phyloP scores from a whole-genome alignment of 2,329 filamentous ascomycete species.

The Pestalotiopsis sp. region DNA sequence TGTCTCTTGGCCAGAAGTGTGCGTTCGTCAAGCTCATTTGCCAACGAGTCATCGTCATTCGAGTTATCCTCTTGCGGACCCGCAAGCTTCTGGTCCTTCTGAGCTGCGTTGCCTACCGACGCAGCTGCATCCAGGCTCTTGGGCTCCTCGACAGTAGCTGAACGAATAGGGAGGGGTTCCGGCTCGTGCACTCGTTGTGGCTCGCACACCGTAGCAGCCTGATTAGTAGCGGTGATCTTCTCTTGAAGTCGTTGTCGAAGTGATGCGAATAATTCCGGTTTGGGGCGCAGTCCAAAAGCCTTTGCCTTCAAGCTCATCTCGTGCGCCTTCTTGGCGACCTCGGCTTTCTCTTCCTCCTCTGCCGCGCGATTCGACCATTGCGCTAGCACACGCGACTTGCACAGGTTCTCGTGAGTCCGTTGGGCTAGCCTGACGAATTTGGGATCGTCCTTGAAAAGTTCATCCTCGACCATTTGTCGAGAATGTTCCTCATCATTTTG shows the following conservation, averaged over 20 bases:
- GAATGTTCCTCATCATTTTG: constrained; percentile 14
- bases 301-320: constrained; percentile 33
- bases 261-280: constrained; percentile 5
- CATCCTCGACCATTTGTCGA: not conserved
- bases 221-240: not conserved
- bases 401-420: constrained; percentile 29
- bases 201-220: not conserved
- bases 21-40: constrained; percentile 24
- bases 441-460: not conserved
- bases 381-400: constrained; percentile 31
- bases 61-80: not conserved
- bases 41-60: not conserved
- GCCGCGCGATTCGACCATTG: constrained; percentile 32
- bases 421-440: constrained; percentile 28
- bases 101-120: not conserved
- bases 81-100: not conserved
- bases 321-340: constrained; percentile 29
- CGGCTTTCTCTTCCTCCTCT: constrained; percentile 29
- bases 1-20: constrained; percentile 34
- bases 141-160: not conserved
- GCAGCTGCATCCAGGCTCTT: not conserved
- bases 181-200: not conserved
- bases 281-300: constrained; percentile 25
- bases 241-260: not conserved
- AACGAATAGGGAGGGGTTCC: not conserved